Base-by-base conservation (phyloP, 208 protist genomes). In the Crithidia expoeki region DNA sequence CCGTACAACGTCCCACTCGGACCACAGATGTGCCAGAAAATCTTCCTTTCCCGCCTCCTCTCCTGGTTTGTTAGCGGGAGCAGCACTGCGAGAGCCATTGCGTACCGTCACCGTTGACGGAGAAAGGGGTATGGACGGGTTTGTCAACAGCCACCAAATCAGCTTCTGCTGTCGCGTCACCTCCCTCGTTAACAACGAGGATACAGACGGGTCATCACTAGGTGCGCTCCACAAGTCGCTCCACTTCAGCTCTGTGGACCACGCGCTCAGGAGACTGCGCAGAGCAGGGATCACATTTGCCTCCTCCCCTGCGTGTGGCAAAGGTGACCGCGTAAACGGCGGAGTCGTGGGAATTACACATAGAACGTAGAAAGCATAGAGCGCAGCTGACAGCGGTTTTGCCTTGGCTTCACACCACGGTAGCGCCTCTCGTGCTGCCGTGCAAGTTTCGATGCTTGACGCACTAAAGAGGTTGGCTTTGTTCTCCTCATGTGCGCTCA, bases 351-450 rank as follows among this genome's bases (percentile, higher is more conserved):
- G 42, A 2, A 11, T 3, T 9, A 61, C 5, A 25, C 23, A 53
- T 0, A 71, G 53, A 2, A 62, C 42, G 32, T 62, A 44, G 40
- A 52, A 55, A n/a, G 42, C 65, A 42, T 36, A 62, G 52, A 71
- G 25, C 2, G 27, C 33, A 11, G 46, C 40, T 17, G 53, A 71
- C 17, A 71, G 52, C n/a, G 53, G 55, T 27, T 11, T 0, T 19
- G n/a, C 19, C 47, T 36, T 40, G 16, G n/a, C n/a, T n/a, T n/a
- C n/a, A n/a, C n/a, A n/a, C n/a, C n/a, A n/a, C n/a, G n/a, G n/a
- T n/a, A n/a, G n/a, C n/a, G n/a, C n/a, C n/a, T 17, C 2, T 12
- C 19, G 34, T 47, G 38, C 38, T 44, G 7, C 38, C 38, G 38
- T 14, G 38, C 38, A n/a, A n/a, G n/a, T n/a, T n/a, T 16, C 7